A percentile compares a stretch with the other conserved stretches of the same genome.
Conservation (phyloP, 345 rosid genomes). For the Excoecaria cochinchinensis region DNA sequence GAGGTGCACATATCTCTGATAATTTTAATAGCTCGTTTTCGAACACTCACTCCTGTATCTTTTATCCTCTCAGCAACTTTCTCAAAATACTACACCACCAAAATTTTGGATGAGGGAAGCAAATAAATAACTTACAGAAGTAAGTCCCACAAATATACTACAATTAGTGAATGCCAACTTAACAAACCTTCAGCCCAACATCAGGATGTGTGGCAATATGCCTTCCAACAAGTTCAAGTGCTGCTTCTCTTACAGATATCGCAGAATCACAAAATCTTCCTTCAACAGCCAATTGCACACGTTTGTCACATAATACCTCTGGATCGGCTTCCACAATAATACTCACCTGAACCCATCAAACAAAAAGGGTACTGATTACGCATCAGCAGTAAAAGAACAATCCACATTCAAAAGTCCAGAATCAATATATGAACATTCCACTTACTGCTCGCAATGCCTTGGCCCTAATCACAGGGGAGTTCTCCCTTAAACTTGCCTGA, state of each 20-base stretch:
- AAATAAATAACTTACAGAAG: constrained; percentile 1
- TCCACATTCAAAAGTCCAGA: constrained; percentile 8
- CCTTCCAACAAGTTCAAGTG: constrained; percentile 97
- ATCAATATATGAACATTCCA: constrained; percentile 20
- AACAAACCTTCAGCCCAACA: constrained; percentile 81
- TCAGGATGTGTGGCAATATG: constrained; percentile 98
- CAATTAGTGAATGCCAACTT: constrained; percentile 12
- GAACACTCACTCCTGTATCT: constrained; percentile 97
- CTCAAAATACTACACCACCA: constrained; percentile 72
- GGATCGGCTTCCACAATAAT: constrained; percentile 97
- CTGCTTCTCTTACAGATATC: constrained; percentile 98
- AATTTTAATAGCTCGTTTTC: constrained; percentile 94
- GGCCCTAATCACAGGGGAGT: constrained; percentile 91
- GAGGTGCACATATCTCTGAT: constrained; percentile 96
- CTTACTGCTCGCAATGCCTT: constrained; percentile 95
- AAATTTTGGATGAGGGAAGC: constrained; percentile 7
- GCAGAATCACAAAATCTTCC: constrained; percentile 99
- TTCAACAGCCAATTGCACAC: constrained; percentile 94
- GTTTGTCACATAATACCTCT: constrained; percentile 88
- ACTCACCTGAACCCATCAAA: constrained; percentile 72
- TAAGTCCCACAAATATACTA: constrained; percentile 13
- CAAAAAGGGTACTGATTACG: constrained; percentile 5
- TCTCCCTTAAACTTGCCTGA: constrained; percentile 97
- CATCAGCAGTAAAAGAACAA: constrained; percentile 7
- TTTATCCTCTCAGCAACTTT: constrained; percentile 98